Evolutionary conservation across 305 asterid genomes (phyloP), one percentile per base, ranked within the genome.

Genomic region (Solanum hybrid): DNA sequence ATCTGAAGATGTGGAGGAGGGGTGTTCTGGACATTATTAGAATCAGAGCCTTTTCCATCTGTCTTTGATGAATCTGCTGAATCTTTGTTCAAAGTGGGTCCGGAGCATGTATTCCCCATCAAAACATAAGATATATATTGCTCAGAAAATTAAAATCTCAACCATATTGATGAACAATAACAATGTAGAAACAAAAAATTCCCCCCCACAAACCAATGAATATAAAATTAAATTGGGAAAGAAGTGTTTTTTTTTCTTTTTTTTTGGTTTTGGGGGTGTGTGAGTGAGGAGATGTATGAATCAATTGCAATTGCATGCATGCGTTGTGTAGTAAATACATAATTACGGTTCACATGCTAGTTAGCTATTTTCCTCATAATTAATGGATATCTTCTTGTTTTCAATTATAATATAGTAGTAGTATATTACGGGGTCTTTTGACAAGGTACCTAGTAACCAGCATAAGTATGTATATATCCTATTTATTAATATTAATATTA

Each of bases 41-140:
- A 39, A 8, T 26, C 90, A 33, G 90, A 81, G 73, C 33, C 51
- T 90, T 91, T 91, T 82, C 87, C 87, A 11, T 91, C 94, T 84
- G 93, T 89, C 75, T 90, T 91, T 83, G 75, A 91, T 67, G 93
- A 83, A 74, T 85, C 88, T 85, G 76, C 46, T 33, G 86, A 85
- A 85, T 87, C 74, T 91, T 89, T 91, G 91, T 95, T 96, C 91
- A 92, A 81, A n/a, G 89, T 95, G 81, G 97, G 97, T 89, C 96
- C 96, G n/a, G 90, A 92, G 26, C 96, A 93, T 64, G 91, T 93
- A 86, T 95, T 95, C 93, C 96, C 97, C 96, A 95, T 95, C 94
- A 92, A 93, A 90, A 79, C 83, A 75, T 79, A 76, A 84, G n/a
- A 46, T 8, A 40, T 20, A 82, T 42, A 51, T 5, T 51, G 75